Evolutionary conservation across 805 yeast genomes (phyloP), one percentile per base, ranked within the genome.

Genomic region (Wickerhamiella allomyrinae): DNA sequence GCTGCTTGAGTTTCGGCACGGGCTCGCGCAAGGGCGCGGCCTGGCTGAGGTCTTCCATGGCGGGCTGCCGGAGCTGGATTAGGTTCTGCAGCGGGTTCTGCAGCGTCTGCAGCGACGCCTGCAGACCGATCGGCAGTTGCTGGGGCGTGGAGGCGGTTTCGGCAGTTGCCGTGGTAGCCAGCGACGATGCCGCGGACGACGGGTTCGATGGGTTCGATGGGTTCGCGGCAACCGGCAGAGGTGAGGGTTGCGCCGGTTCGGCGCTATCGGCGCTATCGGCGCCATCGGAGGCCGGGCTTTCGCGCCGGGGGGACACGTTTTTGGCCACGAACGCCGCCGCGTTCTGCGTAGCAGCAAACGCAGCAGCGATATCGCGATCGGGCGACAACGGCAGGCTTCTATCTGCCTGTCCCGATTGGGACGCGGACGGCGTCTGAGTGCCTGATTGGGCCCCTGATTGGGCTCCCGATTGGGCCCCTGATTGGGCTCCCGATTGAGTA

Each of bases 1-100:
- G 75, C 54, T 85, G 93, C 56, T 77, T 79, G 19, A 79, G 57
- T 10, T 60, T 62, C 17, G 49, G 47, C 20, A 43, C 41, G 21
- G 42, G 23, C 25, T 48, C 40, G 25, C 45, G 44, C 15, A 48
- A 41, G 38, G 49, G 15, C 29, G 41, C 34, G 23, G 33, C 25
- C 34, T 27, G 20, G 39, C 41, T 25, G 11, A 41, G 40, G 19
- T 41, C 40, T 21, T 39, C 34, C 13, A 31, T 22, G 17, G 33
- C 37, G 21, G 23, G 31, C 17, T 27, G 31, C 7, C 31, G 37
- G 35, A 13, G 21, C 39, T 11, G 29, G 15, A 17, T 40, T 20
- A n/a, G 5, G 39, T 7, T 38, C 34, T 20, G 34, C 37, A 22
- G 37, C 29, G 14, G 42, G 10, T 7, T 10, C 10, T 7, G 10